Percentiles rank a stretch among this genome's conserved stretches.
These are phyloP conservation scores for Pleurotus cornucopiae DNA, from an alignment of 768 basidiomycete species.

Conservation along the genomic window DNA sequence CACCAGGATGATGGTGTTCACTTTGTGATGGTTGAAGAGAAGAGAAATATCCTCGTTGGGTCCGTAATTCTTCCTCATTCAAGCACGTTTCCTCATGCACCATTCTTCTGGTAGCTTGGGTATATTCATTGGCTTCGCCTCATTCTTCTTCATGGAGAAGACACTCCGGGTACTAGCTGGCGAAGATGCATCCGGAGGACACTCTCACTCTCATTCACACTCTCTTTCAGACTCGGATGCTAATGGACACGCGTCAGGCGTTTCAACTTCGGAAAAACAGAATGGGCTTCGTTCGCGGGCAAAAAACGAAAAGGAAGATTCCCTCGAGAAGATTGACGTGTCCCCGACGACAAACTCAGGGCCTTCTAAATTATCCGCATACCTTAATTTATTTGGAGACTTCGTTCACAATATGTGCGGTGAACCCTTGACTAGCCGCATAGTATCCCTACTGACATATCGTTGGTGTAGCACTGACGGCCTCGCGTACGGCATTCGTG, in stretches of 20 bases:
- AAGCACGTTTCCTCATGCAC: neutral
- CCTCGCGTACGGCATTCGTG: conserved; percentile 54
- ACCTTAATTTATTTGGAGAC: conserved; percentile 89
- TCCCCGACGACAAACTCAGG: conserved; percentile 33
- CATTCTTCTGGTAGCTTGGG: conserved; percentile 39
- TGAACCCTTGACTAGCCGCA: conserved; percentile 9
- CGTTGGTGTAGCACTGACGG: conserved; percentile 73
- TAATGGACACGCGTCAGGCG: conserved; percentile 39
- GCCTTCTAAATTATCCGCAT: conserved; percentile 83
- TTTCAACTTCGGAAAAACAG: conserved; percentile 31
- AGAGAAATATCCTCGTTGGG: conserved; percentile 89
- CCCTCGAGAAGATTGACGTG: conserved; percentile 12
- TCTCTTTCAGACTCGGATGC: conserved; percentile 18
- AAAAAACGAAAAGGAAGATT: conserved; percentile 22
- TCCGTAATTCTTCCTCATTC: conserved; percentile 26
- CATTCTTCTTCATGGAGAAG: conserved; percentile 94
- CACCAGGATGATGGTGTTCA: conserved; percentile 68
- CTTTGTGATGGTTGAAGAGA: conserved; percentile 84
- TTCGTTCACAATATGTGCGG: conserved; percentile 91
- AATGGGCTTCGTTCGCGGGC: conserved; percentile 49
- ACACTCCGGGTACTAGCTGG: conserved; percentile 76
- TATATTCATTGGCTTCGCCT: conserved; percentile 82
- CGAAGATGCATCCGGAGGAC: conserved; percentile 49
- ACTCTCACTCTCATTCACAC: conserved; percentile 44
- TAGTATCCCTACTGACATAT: conserved; percentile 13